phyloP scores from a whole-genome alignment of 2,329 filamentous ascomycete species.

The Beauveria pseudobassiana region DNA sequence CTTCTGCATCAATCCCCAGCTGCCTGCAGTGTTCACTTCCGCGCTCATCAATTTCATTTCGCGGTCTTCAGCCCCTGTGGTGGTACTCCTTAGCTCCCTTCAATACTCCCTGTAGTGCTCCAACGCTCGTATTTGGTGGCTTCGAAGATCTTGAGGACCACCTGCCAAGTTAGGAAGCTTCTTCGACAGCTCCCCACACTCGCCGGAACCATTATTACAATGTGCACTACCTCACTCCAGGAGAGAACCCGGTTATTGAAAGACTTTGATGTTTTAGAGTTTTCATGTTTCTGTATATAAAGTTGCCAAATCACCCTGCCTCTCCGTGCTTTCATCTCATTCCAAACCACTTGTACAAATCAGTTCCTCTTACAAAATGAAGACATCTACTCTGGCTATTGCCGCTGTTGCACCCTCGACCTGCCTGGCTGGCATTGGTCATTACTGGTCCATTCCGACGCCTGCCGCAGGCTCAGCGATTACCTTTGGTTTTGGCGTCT shows the following conservation, averaged over 20 bases:
- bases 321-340: not conserved
- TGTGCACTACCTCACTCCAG: too few species aligned
- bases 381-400: not conserved
- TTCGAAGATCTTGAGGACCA: not conserved
- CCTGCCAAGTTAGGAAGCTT: not conserved
- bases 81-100: too few species aligned
- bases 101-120: too few species aligned
- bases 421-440: constrained; percentile 1
- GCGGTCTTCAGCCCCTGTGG: too few species aligned
- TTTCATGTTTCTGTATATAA: too few species aligned
- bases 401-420: not conserved
- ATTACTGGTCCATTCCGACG: not conserved
- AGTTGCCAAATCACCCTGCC: too few species aligned
- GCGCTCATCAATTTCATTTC: too few species aligned
- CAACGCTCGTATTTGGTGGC: too few species aligned
- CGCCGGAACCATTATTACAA: not conserved
- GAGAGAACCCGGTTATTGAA: too few species aligned
- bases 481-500: constrained; percentile 18
- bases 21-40: too few species aligned
- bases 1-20: too few species aligned
- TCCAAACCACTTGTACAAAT: not conserved
- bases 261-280: too few species aligned
- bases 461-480: constrained; percentile 6
- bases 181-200: not conserved
- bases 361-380: not conserved